Evolutionary conservation across 2,329 filamentous ascomycete genomes (phyloP), one percentile per base, ranked within the genome.

Genomic region (Tolypocladium amazonense): DNA sequence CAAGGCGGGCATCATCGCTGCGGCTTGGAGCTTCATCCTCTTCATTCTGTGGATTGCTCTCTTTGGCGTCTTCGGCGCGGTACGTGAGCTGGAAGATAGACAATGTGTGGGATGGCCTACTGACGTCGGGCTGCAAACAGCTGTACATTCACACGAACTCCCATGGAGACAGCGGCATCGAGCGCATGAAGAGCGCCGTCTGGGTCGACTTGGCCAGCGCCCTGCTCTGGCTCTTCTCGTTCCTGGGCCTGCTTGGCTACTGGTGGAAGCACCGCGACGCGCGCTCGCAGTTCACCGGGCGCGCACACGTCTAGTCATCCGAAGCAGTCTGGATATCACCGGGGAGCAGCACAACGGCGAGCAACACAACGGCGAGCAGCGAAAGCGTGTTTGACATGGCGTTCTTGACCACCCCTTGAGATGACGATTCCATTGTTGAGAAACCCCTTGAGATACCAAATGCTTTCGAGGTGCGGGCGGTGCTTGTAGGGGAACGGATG

Each of bases 151-250:
- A 83, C 58, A 86, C 86, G 67, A 72, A 90, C 61, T 72, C 86
- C 0, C 78, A 88, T 70, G 86, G 85, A 18, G 81, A 89, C 69
- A 66, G 67, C 47, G 85, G 81, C 56, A 81, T 93, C 60, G 76
- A 79, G 65, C 82, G 89, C 60, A 96, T 96, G 91, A 91, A 92
- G 76, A 86, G 87, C 69, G 89, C 90, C 6, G 89, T 94, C 20
- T 96, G 90, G 89, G 80, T 96, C 54, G 88, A 93, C 71, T 73
- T 96, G 57, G 77, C 82, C 55, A 90, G 88, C 70, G 82, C 90
- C 71, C 70, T 90, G 18, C 78, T 96, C 57, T 96, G 92, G 92
- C 75, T 91, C 56, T 72, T 87, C 55, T 86, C 84, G 3, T 80
- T 83, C 4, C 61, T 81, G 15, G 83, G 80, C 35, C 77, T 81